Conservation (phyloP, 2,329 filamentous ascomycete species). For the Sarocladium oryzae region DNA sequence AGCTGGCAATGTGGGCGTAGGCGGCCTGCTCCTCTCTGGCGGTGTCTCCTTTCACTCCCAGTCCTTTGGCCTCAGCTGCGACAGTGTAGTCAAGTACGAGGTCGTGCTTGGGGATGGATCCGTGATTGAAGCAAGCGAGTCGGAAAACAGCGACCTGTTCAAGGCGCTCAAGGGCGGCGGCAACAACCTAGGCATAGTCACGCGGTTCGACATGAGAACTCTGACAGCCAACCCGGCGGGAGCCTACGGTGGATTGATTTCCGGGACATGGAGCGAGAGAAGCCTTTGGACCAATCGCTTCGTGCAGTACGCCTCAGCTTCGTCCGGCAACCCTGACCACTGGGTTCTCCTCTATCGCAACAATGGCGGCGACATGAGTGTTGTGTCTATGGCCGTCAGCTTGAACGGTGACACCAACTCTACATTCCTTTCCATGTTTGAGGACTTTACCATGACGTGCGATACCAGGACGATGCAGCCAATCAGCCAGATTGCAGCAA, state of each 20-base stretch:
- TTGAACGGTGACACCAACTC: too few species aligned
- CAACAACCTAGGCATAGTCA: slow-evolving; percentile 37
- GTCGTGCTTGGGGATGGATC: slow-evolving; percentile 36
- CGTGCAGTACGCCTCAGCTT: too few species aligned
- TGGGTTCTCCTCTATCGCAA: too few species aligned
- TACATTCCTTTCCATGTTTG: too few species aligned
- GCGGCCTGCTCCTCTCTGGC: slow-evolving; percentile 22
- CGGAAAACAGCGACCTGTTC: slow-evolving; percentile 33
- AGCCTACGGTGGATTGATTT: slow-evolving; percentile 10
- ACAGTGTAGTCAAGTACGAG: slow-evolving; percentile 35
- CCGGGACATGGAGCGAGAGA: too few species aligned
- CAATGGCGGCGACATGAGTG: too few species aligned
- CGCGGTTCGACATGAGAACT: slow-evolving; percentile 18
- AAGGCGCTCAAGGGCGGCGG: slow-evolving; percentile 40
- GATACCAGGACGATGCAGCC: too few species aligned
- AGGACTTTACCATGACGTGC: too few species aligned
- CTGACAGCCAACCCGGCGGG: slow-evolving; percentile 9
- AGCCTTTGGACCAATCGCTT: slow-evolving; percentile 13
- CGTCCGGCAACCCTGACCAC: too few species aligned
- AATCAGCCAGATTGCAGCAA: too few species aligned
- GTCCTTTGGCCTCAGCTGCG: slow-evolving; percentile 23
- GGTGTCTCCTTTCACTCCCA: slow-evolving; percentile 16
- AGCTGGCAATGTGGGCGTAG: slow-evolving; percentile 25
- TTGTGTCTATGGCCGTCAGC: too few species aligned
- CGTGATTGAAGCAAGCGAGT: slow-evolving; percentile 33